Evolutionary conservation across 2,329 filamentous ascomycete species (phyloP).

Genomic region (Aspergillus sp.): DNA sequence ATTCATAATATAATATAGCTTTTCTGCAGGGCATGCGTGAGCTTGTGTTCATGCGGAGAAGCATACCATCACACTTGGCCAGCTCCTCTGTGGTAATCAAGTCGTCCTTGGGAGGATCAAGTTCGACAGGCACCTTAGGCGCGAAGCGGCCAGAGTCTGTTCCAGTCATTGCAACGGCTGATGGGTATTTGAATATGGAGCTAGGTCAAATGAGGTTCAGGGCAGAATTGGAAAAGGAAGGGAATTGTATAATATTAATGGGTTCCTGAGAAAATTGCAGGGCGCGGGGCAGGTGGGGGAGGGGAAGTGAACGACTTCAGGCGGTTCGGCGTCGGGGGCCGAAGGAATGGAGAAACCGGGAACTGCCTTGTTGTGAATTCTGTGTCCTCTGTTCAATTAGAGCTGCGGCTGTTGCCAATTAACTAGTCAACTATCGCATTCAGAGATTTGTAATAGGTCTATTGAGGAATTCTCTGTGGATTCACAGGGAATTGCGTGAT

Average conservation of each 20-base stretch:
- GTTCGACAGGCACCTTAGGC: slow-evolving; percentile 48
- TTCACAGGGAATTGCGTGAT: not conserved
- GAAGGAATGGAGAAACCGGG: slow-evolving; percentile 12
- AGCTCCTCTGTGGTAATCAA: slow-evolving; percentile 79
- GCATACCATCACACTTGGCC: slow-evolving; percentile 76
- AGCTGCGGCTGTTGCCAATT: not conserved
- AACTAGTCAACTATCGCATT: not conserved
- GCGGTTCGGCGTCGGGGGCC: slow-evolving; percentile 13
- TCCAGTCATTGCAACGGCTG: slow-evolving; percentile 28
- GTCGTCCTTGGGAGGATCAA: slow-evolving; percentile 84
- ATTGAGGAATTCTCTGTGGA: not conserved
- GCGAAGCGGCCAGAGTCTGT: slow-evolving; percentile 39
- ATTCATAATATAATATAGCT: not conserved
- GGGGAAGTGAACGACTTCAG: slow-evolving; percentile 7
- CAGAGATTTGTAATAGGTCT: not conserved
- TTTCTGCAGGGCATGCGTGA: not conserved
- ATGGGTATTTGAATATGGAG: not conserved
- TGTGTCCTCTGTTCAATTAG: not conserved
- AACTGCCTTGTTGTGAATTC: slow-evolving; percentile 1
- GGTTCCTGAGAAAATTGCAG: slow-evolving; percentile 6
- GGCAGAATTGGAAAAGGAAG: not conserved
- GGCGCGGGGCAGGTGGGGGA: slow-evolving; percentile 27
- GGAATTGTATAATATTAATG: not conserved
- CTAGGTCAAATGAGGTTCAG: not conserved
- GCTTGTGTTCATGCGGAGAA: not conserved